phyloP scores from a whole-genome alignment of 768 basidiomycete genomes.

The Cytidiella melzeri region DNA sequence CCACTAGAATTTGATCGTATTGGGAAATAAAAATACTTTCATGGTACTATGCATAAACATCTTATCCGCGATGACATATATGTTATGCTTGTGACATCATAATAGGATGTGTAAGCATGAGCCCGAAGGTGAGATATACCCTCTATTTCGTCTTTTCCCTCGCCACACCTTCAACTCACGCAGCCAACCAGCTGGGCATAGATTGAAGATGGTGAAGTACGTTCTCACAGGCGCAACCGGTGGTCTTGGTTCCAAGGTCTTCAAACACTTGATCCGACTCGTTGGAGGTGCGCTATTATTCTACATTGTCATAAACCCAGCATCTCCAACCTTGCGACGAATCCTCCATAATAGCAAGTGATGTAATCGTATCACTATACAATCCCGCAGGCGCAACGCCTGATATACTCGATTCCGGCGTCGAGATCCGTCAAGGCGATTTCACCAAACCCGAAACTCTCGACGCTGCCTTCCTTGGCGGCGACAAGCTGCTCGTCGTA shows the following conservation, averaged over 20 bases:
- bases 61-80: background rate
- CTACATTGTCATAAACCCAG: background rate
- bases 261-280: conserved; percentile 26
- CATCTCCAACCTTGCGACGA: background rate
- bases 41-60: background rate
- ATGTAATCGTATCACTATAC: conserved; percentile 28
- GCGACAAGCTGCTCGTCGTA: conserved; percentile 29
- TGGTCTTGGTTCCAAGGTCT: conserved; percentile 29
- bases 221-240: conserved; percentile 33
- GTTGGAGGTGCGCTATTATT: conserved; percentile 19
- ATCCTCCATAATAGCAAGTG: conserved; percentile 12
- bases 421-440: conserved; percentile 26
- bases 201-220: conserved; percentile 27
- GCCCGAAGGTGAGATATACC: too few species aligned
- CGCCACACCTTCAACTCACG: background rate
- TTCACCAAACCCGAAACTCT: conserved; percentile 27
- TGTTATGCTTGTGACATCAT: background rate
- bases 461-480: conserved; percentile 27
- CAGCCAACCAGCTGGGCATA: conserved; percentile 8
- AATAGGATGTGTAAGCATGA: too few species aligned
- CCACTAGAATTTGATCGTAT: too few species aligned
- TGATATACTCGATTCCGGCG: conserved; percentile 16
- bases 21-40: background rate
- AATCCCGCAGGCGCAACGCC: conserved; percentile 25
- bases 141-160: too few species aligned